Conservation (phyloP, 345 rosid species). For the Salix arbutifolia region DNA sequence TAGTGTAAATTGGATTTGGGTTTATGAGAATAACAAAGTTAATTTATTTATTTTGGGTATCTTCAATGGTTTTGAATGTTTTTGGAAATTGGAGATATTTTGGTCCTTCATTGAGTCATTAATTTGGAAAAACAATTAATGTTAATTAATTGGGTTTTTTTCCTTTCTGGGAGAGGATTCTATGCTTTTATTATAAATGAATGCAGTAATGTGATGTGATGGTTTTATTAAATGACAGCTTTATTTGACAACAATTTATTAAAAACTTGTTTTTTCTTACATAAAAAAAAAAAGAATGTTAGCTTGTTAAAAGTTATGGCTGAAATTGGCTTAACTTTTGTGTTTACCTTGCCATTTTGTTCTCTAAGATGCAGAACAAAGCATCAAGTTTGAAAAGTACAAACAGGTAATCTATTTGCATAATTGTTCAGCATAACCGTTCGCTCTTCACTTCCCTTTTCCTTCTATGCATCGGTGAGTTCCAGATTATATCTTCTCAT, state of each 20-base stretch:
- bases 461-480: background rate
- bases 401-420: conserved; percentile 25
- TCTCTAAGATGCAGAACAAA: conserved; percentile 22
- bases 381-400: background rate
- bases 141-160: background rate
- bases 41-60: background rate
- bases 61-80: background rate
- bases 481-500: background rate
- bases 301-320: background rate
- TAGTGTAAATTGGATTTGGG: no score
- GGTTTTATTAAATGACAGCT: background rate
- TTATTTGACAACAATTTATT: background rate
- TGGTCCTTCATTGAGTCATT: background rate
- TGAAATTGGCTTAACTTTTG: background rate
- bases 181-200: background rate
- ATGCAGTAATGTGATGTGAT: background rate
- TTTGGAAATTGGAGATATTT: background rate
- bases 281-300: no score
- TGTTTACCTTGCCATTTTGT: background rate
- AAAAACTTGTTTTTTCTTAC: no score
- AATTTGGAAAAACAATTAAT: background rate
- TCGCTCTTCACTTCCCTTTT: background rate
- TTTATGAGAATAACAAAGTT: background rate
- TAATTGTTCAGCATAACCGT: no score
- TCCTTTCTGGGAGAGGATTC: background rate